Conservation (phyloP, 345 rosid genomes). For the Citrus medica region DNA sequence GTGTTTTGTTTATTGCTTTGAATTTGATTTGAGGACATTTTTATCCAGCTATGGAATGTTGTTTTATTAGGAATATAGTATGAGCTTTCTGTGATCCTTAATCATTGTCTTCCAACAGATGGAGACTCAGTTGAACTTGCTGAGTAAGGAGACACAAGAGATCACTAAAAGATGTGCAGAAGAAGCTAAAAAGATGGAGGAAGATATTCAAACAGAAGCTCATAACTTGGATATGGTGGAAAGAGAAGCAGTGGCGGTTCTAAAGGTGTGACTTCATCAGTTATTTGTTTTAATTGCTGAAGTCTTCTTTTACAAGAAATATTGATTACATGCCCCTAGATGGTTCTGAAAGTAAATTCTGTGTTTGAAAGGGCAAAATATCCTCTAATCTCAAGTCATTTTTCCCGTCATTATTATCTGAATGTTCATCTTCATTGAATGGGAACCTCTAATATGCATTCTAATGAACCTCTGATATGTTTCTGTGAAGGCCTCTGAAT, state of each 20-base stretch:
- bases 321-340: neutral
- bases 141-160: constrained; percentile 60
- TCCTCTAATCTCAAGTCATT: neutral
- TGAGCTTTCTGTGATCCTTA: neutral
- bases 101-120: constrained; percentile 29
- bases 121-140: constrained; percentile 46
- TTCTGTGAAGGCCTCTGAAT: constrained; percentile 32
- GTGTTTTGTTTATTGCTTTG: neutral
- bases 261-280: constrained; percentile 39
- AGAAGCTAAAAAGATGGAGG: constrained; percentile 60
- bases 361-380: neutral
- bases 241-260: constrained; percentile 70
- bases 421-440: neutral
- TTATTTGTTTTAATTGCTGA: neutral
- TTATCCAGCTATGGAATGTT: neutral
- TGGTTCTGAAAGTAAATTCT: neutral
- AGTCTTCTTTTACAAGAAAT: neutral
- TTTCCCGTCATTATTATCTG: neutral
- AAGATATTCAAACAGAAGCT: constrained; percentile 48
- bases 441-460: neutral
- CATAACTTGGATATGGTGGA: constrained; percentile 49
- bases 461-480: neutral
- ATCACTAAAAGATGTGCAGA: constrained; percentile 36
- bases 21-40: neutral
- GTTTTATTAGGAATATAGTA: neutral